phyloP scores from a whole-genome alignment of 768 basidiomycete genomes.

The Russula dissimulans region DNA sequence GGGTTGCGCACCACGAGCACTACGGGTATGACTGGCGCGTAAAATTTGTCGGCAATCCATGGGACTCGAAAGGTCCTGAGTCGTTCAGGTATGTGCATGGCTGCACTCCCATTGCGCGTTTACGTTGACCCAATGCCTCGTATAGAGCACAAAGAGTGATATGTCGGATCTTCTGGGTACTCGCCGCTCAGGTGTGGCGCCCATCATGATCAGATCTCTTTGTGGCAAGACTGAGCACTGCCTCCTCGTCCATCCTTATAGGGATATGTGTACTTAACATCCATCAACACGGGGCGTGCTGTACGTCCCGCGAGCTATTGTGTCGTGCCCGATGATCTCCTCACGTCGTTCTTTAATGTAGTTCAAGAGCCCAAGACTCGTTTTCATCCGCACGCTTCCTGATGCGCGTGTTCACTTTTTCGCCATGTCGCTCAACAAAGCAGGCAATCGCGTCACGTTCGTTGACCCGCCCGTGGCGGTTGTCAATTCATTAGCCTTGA shows the following conservation, averaged over 20 bases:
- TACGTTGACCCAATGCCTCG: background rate
- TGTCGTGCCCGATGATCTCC: constrained; percentile 1
- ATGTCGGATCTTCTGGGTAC: constrained; percentile 47
- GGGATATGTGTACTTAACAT: constrained; percentile 64
- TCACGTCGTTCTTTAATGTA: constrained; percentile 5
- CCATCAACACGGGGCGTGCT: constrained; percentile 40
- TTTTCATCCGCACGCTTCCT: constrained; percentile 48
- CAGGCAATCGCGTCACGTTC: constrained; percentile 45
- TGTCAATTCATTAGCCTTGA: constrained; percentile 30
- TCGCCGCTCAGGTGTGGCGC: constrained; percentile 45
- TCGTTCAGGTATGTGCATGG: constrained; percentile 37
- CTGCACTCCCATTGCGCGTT: constrained; percentile 9
- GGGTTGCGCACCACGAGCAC: constrained; percentile 40
- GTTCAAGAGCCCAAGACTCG: constrained; percentile 49
- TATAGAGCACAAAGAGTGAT: constrained; percentile 53
- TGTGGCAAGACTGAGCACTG: constrained; percentile 1
- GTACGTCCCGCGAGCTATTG: constrained; percentile 31
- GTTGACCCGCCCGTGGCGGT: constrained; percentile 34
- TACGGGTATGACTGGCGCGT: constrained; percentile 47
- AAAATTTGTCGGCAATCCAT: constrained; percentile 58
- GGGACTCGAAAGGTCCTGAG: constrained; percentile 51
- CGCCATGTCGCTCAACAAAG: constrained; percentile 51
- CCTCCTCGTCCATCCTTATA: constrained; percentile 23
- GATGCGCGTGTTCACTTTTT: constrained; percentile 52
- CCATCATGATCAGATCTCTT: constrained; percentile 14